Evolutionary conservation across 1,284 basidiomycete species (phyloP).

Genomic region (Pseudozyma tsukubaensis): DNA sequence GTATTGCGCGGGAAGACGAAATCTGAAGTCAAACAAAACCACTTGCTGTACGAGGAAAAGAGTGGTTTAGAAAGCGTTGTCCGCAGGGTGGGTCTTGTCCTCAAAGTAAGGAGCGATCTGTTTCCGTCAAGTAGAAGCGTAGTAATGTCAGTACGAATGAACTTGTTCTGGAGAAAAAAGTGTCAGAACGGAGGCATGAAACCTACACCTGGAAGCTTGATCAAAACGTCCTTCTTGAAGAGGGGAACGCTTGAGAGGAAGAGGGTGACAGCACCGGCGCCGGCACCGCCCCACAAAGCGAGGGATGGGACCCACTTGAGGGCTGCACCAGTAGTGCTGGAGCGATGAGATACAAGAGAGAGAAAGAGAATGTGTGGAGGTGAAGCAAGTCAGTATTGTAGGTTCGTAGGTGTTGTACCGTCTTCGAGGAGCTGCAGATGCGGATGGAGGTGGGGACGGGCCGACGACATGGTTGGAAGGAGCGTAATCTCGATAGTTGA

Average conservation of each 20-base stretch:
- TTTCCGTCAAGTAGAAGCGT: too few relatives aligned
- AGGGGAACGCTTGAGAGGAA: slow-evolving; percentile 61
- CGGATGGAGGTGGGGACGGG: too few relatives aligned
- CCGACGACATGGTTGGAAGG: too few relatives aligned
- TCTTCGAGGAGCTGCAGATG: too few relatives aligned
- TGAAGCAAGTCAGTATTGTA: not conserved
- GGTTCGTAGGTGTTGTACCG: too few relatives aligned
- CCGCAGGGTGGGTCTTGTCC: slow-evolving; percentile 51
- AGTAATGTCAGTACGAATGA: too few relatives aligned
- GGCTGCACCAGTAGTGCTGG: slow-evolving; percentile 32
- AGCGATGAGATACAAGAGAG: not conserved
- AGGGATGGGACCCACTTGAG: slow-evolving; percentile 60
- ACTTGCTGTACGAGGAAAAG: too few relatives aligned
- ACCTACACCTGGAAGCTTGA: slow-evolving; percentile 59
- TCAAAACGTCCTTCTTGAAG: slow-evolving; percentile 61
- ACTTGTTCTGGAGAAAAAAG: too few relatives aligned
- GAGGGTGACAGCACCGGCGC: slow-evolving; percentile 56
- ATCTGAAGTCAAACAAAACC: not conserved
- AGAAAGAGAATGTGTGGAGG: not conserved
- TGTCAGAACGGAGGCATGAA: too few relatives aligned
- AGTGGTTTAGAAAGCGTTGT: slow-evolving; percentile 47
- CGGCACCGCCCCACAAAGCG: slow-evolving; percentile 62
- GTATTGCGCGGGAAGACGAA: slow-evolving; percentile 7
- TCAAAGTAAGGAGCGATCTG: slow-evolving; percentile 54
- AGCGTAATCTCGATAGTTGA: too few relatives aligned